Percentiles rank a stretch among this genome's conserved stretches.
Evolutionary conservation across 768 basidiomycete species (phyloP).

Genomic region (Leccinum sublutescens): DNA sequence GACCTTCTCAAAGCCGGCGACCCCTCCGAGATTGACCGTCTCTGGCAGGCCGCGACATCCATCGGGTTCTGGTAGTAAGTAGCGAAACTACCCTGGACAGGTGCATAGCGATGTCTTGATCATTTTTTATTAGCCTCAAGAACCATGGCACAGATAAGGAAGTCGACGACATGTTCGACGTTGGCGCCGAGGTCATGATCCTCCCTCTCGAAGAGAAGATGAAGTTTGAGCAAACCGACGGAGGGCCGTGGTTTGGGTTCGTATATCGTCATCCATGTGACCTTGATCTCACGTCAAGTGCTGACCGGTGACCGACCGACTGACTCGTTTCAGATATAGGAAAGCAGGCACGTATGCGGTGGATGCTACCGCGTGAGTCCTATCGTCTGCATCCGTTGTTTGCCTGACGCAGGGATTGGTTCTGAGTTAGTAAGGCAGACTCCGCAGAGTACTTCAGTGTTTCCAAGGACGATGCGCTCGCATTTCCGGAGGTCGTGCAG

Average conservation of each 20-base stretch:
- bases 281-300: not conserved
- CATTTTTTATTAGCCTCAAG: not conserved
- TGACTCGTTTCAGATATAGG: not conserved
- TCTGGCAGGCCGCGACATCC: not conserved
- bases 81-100: not conserved
- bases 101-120: not conserved
- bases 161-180: not conserved
- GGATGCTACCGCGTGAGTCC: not conserved
- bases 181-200: not conserved
- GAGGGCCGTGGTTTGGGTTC: not conserved
- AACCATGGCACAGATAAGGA: not conserved
- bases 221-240: not conserved
- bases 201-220: not conserved
- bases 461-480: not conserved
- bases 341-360: not conserved
- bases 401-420: not conserved
- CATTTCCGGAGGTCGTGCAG: not conserved
- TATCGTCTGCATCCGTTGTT: not conserved
- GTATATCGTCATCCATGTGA: not conserved
- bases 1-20: not conserved
- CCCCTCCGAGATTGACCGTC: not conserved
- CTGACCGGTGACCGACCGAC: not conserved
- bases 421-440: not conserved
- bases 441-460: not conserved
- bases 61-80: not conserved